A percentile compares a stretch with the other conserved stretches of the same genome.
Conservation (phyloP, 495 filamentous ascomycete genomes). For the Sabuloglossum arenarium region DNA sequence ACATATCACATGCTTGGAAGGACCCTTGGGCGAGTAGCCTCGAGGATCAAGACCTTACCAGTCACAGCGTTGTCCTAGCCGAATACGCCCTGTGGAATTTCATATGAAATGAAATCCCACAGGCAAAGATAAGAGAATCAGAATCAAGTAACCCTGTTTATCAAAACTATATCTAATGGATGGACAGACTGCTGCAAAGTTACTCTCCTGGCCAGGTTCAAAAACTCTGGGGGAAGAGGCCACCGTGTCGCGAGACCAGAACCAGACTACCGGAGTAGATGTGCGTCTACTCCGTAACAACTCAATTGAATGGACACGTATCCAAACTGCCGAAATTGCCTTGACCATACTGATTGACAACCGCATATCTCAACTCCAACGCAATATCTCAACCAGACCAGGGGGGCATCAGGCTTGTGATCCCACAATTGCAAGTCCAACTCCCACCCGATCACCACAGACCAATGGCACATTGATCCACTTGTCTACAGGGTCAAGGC, state of each 20-base stretch:
- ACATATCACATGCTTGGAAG: slow-evolving; percentile 24
- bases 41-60: slow-evolving; percentile 4
- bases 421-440: slow-evolving; percentile 28
- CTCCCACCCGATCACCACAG: slow-evolving; percentile 44
- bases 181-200: neutral
- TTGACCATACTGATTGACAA: slow-evolving; percentile 22
- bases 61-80: slow-evolving; percentile 17
- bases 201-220: slow-evolving; percentile 19
- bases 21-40: slow-evolving; percentile 3
- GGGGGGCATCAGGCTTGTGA: neutral
- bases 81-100: slow-evolving; percentile 18
- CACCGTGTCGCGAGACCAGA: slow-evolving; percentile 23
- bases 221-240: slow-evolving; percentile 23
- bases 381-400: neutral
- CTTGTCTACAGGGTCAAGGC: too few relatives aligned
- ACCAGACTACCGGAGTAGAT: slow-evolving; percentile 13
- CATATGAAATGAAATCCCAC: slow-evolving; percentile 14
- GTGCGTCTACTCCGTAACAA: too few relatives aligned
- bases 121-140: slow-evolving; percentile 12
- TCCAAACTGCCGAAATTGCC: slow-evolving; percentile 31
- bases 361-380: slow-evolving; percentile 27
- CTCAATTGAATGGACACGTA: slow-evolving; percentile 26
- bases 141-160: slow-evolving; percentile 2
- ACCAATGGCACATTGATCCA: slow-evolving; percentile 47
- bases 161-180: neutral